Evolutionary conservation across 306 rosid species (phyloP), one percentile per base, ranked within the genome.

Genomic region (Casuarina cunninghamiana): DNA sequence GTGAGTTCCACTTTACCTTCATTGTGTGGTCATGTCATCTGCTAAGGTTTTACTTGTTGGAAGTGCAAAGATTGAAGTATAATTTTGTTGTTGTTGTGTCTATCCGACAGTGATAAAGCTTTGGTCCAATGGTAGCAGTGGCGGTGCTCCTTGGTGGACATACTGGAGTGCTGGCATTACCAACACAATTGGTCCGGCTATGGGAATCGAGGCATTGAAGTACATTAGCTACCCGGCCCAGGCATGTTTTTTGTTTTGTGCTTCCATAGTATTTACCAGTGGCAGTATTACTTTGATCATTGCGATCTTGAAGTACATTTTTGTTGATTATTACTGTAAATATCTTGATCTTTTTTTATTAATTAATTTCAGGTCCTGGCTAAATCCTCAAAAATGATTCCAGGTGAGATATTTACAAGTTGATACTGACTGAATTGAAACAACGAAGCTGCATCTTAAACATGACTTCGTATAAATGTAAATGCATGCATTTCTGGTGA

Each of bases 101-200:
- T 42, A n/a, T 69, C 77, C 51, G 70, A 38, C 85, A 95, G 99
- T 95, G 99, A 82, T 95, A 53, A 93, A 83, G 89, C 78, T 95
- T 38, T 95, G 93, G 93, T 87, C 93, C 38, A 55, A 79, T 66
- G 82, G 97, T 15, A 82, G 84, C 79, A 75, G 77, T 51, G 89
- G 89, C 2, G 97, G 99, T 69, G 97, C 99, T 66, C 97, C 99
- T 15, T 85, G 90, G 98, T 83, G 94, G 97, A 65, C 90, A 15
- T 96, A 87, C 73, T 93, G 99, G 99, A 93, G 99, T 83, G 94
- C 96, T 53, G 98, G 99, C 70, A 93, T 96, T 84, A 93, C 99
- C 3, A 96, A 96, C 58, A 93, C 99, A 17, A 96, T 96, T 83
- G 99, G 99, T 80, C 99, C 99, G 3, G 99, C 99, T 48, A 96